Base-by-base conservation (phyloP, 73 alveolate species). In the Stentor roeselii region DNA sequence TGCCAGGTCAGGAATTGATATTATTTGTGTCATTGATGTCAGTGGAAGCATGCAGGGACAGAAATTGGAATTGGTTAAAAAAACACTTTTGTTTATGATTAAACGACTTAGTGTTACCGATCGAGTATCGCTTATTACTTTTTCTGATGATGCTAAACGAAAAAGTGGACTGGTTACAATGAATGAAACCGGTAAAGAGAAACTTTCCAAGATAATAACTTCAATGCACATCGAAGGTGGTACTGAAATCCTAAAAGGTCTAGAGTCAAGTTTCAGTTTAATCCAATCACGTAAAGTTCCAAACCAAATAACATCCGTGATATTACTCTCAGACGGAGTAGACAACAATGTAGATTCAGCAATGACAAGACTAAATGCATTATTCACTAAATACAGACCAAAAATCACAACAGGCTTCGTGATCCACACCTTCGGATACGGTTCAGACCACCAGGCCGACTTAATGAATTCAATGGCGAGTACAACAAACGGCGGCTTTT, bases 311-410 rank as follows among this genome's bases (percentile, higher is more conserved):
- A 84, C 90, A 27, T 58, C 94, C 0, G 88, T 91, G 11, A 86
- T 93, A 78, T 84, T 93, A 74, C 86, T 93, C 35, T 91, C 97
- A 40, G 97, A 93, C 82, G 97, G 97, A 27, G 60, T 86, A 75
- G 97, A 93, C 85, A 83, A 88, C 2, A 67, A 67, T 2, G 27
- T 11, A 67, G 80, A n/a, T 0, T 27, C 80, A 1, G 80, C 80
- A 30, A 30, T 67, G 42, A 77, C 67, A 75, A 78, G 86, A 37
- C 42, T 82, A 2, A 82, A 75, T 3, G 86, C 76, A 75, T 39
- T 75, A 30, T 74, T 85, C 36, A 90, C 84, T 15, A 32, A 67
- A 34, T 67, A 67, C 37, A 32, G 34, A 14, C 41, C 80, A 30
- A 58, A 58, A 2, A 30, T 34, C 37, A 67, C 1, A n/a, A 32